These are phyloP conservation scores for Penicillium sp. DNA, from an alignment of 2,329 filamentous ascomycete genomes.

Conservation along the genomic window DNA sequence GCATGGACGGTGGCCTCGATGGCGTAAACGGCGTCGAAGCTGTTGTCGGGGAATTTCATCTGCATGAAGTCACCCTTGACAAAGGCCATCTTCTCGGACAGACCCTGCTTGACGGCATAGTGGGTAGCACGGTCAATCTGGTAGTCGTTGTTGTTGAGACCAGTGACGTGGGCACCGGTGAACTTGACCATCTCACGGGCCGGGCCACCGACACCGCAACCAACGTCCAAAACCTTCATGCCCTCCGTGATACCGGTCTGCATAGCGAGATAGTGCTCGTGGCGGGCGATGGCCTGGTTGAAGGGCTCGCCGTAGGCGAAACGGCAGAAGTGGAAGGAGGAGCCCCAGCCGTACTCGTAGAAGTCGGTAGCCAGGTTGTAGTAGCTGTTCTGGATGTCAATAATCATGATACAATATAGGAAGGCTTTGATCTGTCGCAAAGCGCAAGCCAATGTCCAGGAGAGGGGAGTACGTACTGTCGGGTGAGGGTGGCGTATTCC, in stretches of 20 bases:
- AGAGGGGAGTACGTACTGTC: conserved; percentile 66
- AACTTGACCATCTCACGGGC: conserved; percentile 97
- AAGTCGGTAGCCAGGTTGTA: conserved; percentile 96
- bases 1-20: conserved; percentile 98
- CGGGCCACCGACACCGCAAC: conserved; percentile 94
- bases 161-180: conserved; percentile 82
- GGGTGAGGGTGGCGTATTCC: conserved; percentile 90
- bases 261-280: conserved; percentile 96
- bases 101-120: conserved; percentile 79
- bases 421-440: not conserved
- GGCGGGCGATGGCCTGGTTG: conserved; percentile 86
- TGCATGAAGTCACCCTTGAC: conserved; percentile 99
- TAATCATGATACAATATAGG: not conserved
- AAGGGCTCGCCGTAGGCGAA: conserved; percentile 86
- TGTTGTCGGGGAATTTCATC: conserved; percentile 92
- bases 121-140: conserved; percentile 91
- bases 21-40: conserved; percentile 92
- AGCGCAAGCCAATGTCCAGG: not conserved
- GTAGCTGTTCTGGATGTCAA: conserved; percentile 60
- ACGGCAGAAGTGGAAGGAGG: conserved; percentile 96
- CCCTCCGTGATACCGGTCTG: conserved; percentile 81
- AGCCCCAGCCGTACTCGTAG: conserved; percentile 96
- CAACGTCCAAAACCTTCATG: conserved; percentile 92
- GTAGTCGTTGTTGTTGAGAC: conserved; percentile 99
- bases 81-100: conserved; percentile 78